These are phyloP conservation scores for Peniophora sp. DNA, from an alignment of 1,284 basidiomycete species.

Conservation along the genomic window DNA sequence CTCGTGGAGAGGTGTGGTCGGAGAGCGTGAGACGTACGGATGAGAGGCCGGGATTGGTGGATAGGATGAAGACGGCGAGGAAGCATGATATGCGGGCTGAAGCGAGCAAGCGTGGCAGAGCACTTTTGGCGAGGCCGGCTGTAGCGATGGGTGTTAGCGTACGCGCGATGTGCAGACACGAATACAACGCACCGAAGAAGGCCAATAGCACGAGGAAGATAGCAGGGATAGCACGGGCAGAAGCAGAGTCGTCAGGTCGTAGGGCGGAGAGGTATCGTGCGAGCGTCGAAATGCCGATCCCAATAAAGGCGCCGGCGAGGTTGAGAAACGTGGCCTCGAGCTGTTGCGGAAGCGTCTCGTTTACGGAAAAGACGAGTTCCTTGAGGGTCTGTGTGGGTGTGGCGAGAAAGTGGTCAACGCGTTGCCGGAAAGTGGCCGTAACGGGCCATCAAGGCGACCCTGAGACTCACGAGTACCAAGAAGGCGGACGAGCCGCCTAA, in stretches of 20 bases:
- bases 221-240: conserved; percentile 29
- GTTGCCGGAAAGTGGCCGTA: not conserved
- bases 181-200: conserved; percentile 29
- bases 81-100: conserved; percentile 40
- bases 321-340: conserved; percentile 38
- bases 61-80: conserved; percentile 38
- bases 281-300: conserved; percentile 34
- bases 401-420: not conserved
- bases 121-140: conserved; percentile 40
- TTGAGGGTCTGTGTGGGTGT: conserved; percentile 28
- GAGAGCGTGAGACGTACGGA: conserved; percentile 19
- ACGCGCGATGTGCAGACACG: not conserved
- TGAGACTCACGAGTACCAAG: conserved; percentile 24
- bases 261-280: conserved; percentile 30
- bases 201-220: conserved; percentile 31
- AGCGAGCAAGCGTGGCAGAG: conserved; percentile 35
- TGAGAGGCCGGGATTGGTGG: conserved; percentile 24
- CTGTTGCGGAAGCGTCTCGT: conserved; percentile 41
- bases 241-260: conserved; percentile 18
- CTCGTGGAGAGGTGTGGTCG: not conserved
- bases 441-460: not conserved
- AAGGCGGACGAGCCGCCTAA: conserved; percentile 35
- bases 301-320: conserved; percentile 32
- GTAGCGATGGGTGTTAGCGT: not conserved
- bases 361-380: conserved; percentile 40